These are phyloP conservation scores for Trichoderma harzianum DNA, from an alignment of 2,329 filamentous ascomycete genomes.

Conservation along the genomic window DNA sequence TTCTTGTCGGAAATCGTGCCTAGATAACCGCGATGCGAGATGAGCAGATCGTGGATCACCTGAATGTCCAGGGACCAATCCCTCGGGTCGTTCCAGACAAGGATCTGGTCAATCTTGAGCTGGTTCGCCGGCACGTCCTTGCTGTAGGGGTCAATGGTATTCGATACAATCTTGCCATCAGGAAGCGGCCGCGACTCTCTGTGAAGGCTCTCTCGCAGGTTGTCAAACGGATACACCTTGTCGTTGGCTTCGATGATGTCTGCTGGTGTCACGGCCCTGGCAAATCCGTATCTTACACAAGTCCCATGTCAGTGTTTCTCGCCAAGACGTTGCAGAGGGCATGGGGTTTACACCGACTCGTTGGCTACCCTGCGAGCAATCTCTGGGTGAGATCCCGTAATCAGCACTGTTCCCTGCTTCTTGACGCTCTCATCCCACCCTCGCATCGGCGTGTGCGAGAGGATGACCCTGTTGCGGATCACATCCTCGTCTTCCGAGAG, in stretches of 20 bases:
- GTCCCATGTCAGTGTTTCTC: not conserved
- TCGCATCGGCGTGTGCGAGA: constrained; percentile 85
- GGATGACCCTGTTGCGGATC: constrained; percentile 48
- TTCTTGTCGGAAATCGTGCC: constrained; percentile 78
- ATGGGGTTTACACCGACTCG: constrained; percentile 38
- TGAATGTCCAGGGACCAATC: constrained; percentile 93
- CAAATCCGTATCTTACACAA: constrained; percentile 62
- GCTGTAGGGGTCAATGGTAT: constrained; percentile 33
- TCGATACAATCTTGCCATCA: constrained; percentile 33
- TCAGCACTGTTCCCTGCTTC: constrained; percentile 57
- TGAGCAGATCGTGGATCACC: constrained; percentile 76
- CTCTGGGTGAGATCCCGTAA: constrained; percentile 67
- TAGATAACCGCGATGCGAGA: constrained; percentile 73
- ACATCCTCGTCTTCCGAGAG: constrained; percentile 33
- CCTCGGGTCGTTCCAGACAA: constrained; percentile 92
- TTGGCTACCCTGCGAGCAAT: constrained; percentile 72
- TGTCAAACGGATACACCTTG: constrained; percentile 77
- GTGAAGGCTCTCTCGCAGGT: constrained; percentile 32
- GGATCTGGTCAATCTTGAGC: constrained; percentile 82
- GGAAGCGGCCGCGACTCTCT: constrained; percentile 30
- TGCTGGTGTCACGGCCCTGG: constrained; percentile 76
- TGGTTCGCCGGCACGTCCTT: constrained; percentile 37
- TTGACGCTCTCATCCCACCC: constrained; percentile 48
- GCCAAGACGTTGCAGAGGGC: not conserved
- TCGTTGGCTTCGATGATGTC: constrained; percentile 76